Evolutionary conservation across 345 rosid species (phyloP).

Genomic region (Pseudoturritis turrita): DNA sequence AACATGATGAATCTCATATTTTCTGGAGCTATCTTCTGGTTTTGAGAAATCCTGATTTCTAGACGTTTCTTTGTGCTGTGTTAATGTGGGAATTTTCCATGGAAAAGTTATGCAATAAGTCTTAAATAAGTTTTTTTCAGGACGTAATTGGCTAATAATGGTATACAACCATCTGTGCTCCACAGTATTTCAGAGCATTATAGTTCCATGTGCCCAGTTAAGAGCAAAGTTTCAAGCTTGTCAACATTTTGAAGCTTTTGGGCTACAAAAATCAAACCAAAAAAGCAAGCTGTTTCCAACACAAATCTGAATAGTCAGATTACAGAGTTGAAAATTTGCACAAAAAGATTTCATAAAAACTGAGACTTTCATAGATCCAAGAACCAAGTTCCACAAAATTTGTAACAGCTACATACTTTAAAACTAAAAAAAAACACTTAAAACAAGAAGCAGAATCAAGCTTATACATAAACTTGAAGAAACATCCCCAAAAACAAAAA

Average conservation of each 20-base stretch:
- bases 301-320: background rate
- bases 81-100: no score
- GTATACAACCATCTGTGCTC: background rate
- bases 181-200: background rate
- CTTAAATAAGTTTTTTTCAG: background rate
- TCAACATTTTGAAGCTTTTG: background rate
- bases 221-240: background rate
- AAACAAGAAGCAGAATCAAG: conserved; percentile 34
- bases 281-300: background rate
- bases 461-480: no score
- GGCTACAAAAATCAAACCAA: background rate
- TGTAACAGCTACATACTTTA: conserved; percentile 5
- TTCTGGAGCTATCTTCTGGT: background rate
- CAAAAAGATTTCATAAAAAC: conserved; percentile 11
- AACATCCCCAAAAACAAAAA: background rate
- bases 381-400: conserved; percentile 18
- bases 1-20: background rate
- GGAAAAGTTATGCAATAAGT: background rate
- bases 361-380: background rate
- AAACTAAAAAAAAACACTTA: background rate
- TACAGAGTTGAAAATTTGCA: background rate
- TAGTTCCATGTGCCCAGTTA: background rate
- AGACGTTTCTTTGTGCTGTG: background rate
- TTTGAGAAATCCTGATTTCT: background rate
- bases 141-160: background rate